These are phyloP conservation scores for Cytospora chrysosperma DNA, from an alignment of 2,329 filamentous ascomycete genomes.

Conservation along the genomic window DNA sequence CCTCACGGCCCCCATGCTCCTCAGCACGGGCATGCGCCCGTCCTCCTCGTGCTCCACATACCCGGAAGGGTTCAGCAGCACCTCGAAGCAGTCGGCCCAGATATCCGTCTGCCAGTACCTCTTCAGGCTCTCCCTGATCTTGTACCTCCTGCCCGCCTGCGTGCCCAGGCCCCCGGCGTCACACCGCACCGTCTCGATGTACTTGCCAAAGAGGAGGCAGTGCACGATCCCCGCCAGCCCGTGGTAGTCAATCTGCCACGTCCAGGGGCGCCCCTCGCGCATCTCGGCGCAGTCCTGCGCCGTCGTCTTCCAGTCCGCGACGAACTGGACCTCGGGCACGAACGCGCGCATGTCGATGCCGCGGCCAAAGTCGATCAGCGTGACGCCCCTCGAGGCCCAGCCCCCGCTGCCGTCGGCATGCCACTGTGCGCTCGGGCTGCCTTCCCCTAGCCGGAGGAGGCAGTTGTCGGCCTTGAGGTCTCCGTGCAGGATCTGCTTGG, in stretches of 20 bases:
- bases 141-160: slow-evolving; percentile 65
- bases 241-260: slow-evolving; percentile 95
- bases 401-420: slow-evolving; percentile 70
- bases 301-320: slow-evolving; percentile 91
- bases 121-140: slow-evolving; percentile 80
- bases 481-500: slow-evolving; percentile 78
- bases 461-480: slow-evolving; percentile 97
- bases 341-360: slow-evolving; percentile 93
- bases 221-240: slow-evolving; percentile 88
- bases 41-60: slow-evolving; percentile 62
- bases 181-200: slow-evolving; percentile 75
- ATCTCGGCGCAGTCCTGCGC: slow-evolving; percentile 93
- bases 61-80: slow-evolving; percentile 78
- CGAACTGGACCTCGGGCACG: slow-evolving; percentile 73
- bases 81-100: slow-evolving; percentile 79
- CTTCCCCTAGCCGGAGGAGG: slow-evolving; percentile 72
- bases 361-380: slow-evolving; percentile 91
- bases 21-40: slow-evolving; percentile 68
- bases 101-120: slow-evolving; percentile 96
- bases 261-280: slow-evolving; percentile 91
- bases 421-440: slow-evolving; percentile 63
- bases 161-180: slow-evolving; percentile 56
- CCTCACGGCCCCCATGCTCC: slow-evolving; percentile 65
- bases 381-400: slow-evolving; percentile 78
- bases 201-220: slow-evolving; percentile 87